phyloP scores from a whole-genome alignment of 768 basidiomycete genomes.

The Naganishia friedmannii region DNA sequence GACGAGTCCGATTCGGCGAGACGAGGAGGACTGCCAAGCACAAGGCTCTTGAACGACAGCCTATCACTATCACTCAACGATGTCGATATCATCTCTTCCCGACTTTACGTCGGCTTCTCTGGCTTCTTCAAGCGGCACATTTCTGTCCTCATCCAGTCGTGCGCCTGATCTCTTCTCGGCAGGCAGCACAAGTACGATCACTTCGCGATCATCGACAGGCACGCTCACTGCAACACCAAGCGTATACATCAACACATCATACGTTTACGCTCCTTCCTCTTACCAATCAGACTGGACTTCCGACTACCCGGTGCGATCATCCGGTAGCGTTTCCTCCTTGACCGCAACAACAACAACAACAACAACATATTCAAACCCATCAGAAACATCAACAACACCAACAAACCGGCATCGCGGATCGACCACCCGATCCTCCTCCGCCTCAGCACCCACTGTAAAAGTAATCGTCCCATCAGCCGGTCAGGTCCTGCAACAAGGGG shows the following conservation, averaged over 20 bases:
- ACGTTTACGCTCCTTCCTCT: constrained; percentile 10
- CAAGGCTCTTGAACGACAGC: background rate
- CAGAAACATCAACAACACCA: background rate
- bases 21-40: no score
- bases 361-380: background rate
- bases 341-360: background rate
- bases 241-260: constrained; percentile 21
- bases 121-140: background rate
- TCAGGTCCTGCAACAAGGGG: constrained; percentile 18
- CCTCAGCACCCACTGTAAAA: constrained; percentile 2
- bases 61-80: background rate
- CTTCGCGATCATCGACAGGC: background rate
- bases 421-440: background rate
- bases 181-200: background rate
- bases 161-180: background rate
- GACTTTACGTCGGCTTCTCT: background rate
- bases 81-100: background rate
- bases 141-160: background rate
- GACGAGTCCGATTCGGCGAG: no score
- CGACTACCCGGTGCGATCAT: background rate
- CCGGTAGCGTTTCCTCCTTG: background rate
- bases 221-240: constrained; percentile 1
- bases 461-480: constrained; percentile 23
- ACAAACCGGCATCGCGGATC: background rate
- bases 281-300: background rate